phyloP scores from a whole-genome alignment of 495 filamentous ascomycete species.

The Aspergillus hancockii region DNA sequence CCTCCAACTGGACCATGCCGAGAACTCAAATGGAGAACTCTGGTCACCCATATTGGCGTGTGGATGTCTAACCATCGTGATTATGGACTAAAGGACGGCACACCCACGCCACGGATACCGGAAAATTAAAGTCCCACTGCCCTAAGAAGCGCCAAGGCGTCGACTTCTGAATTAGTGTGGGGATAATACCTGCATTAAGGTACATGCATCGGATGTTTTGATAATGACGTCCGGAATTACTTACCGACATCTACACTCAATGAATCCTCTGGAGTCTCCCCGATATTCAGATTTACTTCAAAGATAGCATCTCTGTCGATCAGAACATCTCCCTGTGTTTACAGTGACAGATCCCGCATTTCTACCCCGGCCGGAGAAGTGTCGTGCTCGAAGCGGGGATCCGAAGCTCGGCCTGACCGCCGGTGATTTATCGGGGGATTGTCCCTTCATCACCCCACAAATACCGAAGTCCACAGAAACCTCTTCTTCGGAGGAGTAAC shows the following conservation, averaged over 20 bases:
- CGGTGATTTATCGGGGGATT: conserved; percentile 4
- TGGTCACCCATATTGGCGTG: background rate
- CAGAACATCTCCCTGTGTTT: background rate
- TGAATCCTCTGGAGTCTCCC: background rate
- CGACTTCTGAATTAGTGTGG: background rate
- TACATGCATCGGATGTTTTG: conserved; percentile 25
- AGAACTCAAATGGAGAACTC: conserved; percentile 5
- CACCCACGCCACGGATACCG: background rate
- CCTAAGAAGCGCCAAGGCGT: background rate
- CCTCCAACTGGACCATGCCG: conserved; percentile 1
- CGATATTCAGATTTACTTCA: background rate
- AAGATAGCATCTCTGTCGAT: background rate
- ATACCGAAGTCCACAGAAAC: background rate
- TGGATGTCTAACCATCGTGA: conserved; percentile 1
- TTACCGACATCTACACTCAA: background rate
- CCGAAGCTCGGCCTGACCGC: background rate
- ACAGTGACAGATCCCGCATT: background rate
- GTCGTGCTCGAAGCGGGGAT: background rate
- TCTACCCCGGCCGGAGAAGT: conserved; percentile 1
- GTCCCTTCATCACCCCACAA: conserved; percentile 1
- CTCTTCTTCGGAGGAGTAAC: background rate
- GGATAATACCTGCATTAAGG: background rate
- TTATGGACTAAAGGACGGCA: background rate
- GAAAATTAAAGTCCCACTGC: background rate
- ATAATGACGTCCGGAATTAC: conserved; percentile 5